Percentiles rank a stretch among this genome's conserved stretches.
These are phyloP conservation scores for Parasarocladium wereldwijsianum DNA, from an alignment of 2,329 filamentous ascomycete species.

Conservation along the genomic window DNA sequence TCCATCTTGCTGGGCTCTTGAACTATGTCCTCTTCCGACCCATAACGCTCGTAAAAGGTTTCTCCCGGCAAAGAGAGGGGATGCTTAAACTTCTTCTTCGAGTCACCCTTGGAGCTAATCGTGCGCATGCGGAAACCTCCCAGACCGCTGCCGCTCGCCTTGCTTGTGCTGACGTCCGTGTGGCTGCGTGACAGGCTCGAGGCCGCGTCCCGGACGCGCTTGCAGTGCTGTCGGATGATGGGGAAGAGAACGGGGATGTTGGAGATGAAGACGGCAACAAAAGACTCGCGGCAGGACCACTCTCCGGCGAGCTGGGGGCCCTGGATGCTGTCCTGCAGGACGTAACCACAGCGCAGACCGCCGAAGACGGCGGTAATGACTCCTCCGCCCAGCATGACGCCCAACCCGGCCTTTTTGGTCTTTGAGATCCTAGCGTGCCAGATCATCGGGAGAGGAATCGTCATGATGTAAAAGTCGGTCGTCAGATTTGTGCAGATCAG, in stretches of 20 bases:
- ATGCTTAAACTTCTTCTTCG: slow-evolving; percentile 4
- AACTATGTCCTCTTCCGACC: slow-evolving; percentile 3
- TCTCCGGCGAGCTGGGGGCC: slow-evolving; percentile 1
- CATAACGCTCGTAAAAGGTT: slow-evolving; percentile 3
- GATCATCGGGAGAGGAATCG: slow-evolving; percentile 28
- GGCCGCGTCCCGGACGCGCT: neutral
- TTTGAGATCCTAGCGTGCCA: slow-evolving; percentile 29
- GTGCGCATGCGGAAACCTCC: neutral
- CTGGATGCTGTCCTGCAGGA: slow-evolving; percentile 15
- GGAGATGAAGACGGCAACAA: slow-evolving; percentile 17
- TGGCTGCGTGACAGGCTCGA: neutral
- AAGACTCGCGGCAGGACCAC: slow-evolving; percentile 11
- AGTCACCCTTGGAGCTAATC: neutral
- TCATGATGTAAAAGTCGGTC: slow-evolving; percentile 20
- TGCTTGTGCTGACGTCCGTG: neutral
- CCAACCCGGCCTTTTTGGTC: slow-evolving; percentile 32
- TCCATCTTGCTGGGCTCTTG: slow-evolving; percentile 8
- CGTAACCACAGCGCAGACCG: slow-evolving; percentile 36
- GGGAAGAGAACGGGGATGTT: slow-evolving; percentile 12
- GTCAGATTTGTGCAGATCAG: slow-evolving; percentile 17
- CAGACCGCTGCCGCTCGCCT: neutral
- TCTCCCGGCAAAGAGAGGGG: slow-evolving; percentile 2
- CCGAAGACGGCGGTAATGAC: slow-evolving; percentile 38
- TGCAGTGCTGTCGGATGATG: neutral
- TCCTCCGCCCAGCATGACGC: slow-evolving; percentile 37